Evolutionary conservation across 208 protist genomes (phyloP).

Genomic region (Leishmania major): DNA sequence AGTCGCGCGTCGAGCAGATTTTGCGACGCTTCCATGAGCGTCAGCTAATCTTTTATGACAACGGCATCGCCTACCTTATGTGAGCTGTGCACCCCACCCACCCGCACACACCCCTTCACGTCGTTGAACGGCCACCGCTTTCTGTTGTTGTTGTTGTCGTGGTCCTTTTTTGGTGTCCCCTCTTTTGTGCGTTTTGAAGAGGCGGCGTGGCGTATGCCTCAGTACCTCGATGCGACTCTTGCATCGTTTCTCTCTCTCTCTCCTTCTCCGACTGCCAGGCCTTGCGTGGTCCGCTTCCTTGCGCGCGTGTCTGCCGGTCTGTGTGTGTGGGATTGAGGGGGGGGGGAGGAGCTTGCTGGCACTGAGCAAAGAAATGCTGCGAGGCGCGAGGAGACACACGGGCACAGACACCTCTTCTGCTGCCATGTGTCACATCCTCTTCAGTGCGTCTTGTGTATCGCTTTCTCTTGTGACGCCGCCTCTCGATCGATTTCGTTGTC

Average conservation of each 20-base stretch:
- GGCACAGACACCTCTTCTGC: not conserved
- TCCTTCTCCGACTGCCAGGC: not conserved
- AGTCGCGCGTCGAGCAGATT: conserved; percentile 50
- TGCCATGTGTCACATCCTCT: not conserved
- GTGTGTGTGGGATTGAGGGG: not conserved
- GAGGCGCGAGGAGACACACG: not conserved
- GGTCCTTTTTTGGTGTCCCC: not conserved
- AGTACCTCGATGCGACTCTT: not conserved
- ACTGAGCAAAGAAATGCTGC: not conserved
- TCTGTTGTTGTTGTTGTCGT: not conserved
- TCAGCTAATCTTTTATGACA: conserved; percentile 85
- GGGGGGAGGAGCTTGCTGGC: not conserved
- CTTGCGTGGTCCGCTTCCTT: not conserved
- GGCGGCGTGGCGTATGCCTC: not conserved
- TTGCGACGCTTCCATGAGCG: conserved; percentile 72
- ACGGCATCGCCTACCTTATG: conserved; percentile 81
- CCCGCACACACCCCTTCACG: not conserved
- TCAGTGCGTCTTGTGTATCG: not conserved
- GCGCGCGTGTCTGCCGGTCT: not conserved
- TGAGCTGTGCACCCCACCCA: conserved; percentile 20
- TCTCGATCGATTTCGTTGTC: not conserved
- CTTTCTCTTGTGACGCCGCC: not conserved
- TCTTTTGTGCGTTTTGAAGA: not conserved
- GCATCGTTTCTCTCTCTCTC: not conserved
- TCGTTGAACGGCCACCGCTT: not conserved